Conservation (phyloP, 1,284 basidiomycete species). For the Cryptococcus sp. region DNA sequence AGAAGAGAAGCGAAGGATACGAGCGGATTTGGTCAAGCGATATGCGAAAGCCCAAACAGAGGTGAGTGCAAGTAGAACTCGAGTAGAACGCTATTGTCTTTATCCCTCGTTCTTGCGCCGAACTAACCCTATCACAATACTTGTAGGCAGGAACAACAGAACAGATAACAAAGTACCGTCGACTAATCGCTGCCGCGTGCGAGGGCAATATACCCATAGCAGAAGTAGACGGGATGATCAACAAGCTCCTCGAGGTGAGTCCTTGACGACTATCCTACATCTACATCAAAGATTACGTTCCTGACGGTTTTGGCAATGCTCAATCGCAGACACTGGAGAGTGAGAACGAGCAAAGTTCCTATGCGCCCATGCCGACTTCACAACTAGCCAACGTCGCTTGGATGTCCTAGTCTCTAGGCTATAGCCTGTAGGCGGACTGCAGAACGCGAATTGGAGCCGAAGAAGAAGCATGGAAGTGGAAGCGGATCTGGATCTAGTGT, state of each 20-base stretch:
- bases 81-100: conserved; percentile 7
- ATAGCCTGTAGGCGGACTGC: neutral
- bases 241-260: conserved; percentile 76
- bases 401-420: conserved; percentile 10
- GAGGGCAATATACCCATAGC: conserved; percentile 74
- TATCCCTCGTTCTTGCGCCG: neutral
- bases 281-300: neutral
- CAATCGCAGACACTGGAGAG: conserved; percentile 18
- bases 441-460: too few species aligned
- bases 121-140: neutral
- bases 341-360: conserved; percentile 12
- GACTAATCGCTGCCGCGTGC: conserved; percentile 81
- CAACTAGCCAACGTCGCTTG: conserved; percentile 8
- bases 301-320: conserved; percentile 2
- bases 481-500: too few species aligned
- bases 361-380: neutral
- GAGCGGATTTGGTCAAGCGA: conserved; percentile 70
- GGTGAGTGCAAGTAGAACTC: conserved; percentile 51
- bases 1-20: conserved; percentile 64
- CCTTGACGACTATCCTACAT: neutral
- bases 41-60: conserved; percentile 80
- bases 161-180: conserved; percentile 81
- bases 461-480: too few species aligned
- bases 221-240: conserved; percentile 81
- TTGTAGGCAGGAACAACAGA: conserved; percentile 70